These are phyloP conservation scores for Telopea speciosissima DNA, from an alignment of 177 flowering plant genomes.

Conservation along the genomic window DNA sequence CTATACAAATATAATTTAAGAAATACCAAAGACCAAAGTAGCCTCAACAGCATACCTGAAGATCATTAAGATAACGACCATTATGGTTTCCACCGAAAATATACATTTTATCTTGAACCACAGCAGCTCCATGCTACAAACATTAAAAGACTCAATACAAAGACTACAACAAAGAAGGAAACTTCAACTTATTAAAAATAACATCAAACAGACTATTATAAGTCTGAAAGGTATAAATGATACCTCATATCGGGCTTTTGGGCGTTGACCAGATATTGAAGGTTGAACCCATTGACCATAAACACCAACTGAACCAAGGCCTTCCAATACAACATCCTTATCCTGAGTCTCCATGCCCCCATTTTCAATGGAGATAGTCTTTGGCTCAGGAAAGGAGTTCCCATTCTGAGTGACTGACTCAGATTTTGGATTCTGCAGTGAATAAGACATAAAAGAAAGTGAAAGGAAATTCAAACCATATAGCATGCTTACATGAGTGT, in stretches of 20 bases:
- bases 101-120: conserved; percentile 87
- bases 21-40: background rate
- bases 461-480: background rate
- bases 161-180: background rate
- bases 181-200: background rate
- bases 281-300: conserved; percentile 95
- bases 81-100: conserved; percentile 96
- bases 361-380: conserved; percentile 66
- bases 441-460: background rate
- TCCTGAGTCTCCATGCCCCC: conserved; percentile 69
- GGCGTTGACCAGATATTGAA: conserved; percentile 77
- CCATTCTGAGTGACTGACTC: conserved; percentile 61
- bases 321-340: conserved; percentile 76
- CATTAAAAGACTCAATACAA: conserved; percentile 3
- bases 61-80: conserved; percentile 96
- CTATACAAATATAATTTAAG: background rate
- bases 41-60: conserved; percentile 56
- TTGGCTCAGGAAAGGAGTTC: conserved; percentile 45
- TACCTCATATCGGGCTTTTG: conserved; percentile 99
- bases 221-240: conserved; percentile 8
- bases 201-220: background rate
- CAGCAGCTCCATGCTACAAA: conserved; percentile 90
- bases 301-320: conserved; percentile 57
- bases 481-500: background rate
- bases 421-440: conserved; percentile 38